A percentile compares a stretch with the other conserved stretches of the same genome.
These are phyloP conservation scores for Pleoardoris graminearum DNA, from an alignment of 2,329 filamentous ascomycete genomes.

Conservation along the genomic window DNA sequence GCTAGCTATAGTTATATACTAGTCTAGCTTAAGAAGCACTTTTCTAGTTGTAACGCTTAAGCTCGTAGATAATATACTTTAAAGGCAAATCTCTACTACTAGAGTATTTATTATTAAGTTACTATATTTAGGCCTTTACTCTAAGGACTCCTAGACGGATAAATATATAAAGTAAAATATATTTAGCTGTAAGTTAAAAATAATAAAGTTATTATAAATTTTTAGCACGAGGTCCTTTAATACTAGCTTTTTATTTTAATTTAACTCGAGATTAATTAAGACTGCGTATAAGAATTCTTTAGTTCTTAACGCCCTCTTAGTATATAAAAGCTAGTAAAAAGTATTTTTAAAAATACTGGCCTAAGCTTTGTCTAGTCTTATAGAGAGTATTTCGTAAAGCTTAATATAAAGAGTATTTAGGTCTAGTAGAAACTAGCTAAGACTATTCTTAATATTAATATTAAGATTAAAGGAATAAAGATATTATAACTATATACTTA, in stretches of 20 bases:
- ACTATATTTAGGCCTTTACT: conserved; percentile 14
- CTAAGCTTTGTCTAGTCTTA: conserved; percentile 2
- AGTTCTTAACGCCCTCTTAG: conserved; percentile 12
- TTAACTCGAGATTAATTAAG: conserved; percentile 5
- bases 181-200: conserved; percentile 27
- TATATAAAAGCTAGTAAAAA: conserved; percentile 27
- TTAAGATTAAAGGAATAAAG: conserved; percentile 25
- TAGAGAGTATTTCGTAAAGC: conserved; percentile 12
- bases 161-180: conserved; percentile 38
- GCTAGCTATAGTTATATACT: background rate
- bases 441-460: conserved; percentile 21
- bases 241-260: background rate
- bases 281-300: conserved; percentile 21
- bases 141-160: conserved; percentile 37
- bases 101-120: conserved; percentile 11
- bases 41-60: conserved; percentile 4
- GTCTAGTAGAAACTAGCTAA: conserved; percentile 28
- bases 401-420: conserved; percentile 13
- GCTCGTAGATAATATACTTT: conserved; percentile 9
- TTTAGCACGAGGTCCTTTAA: conserved; percentile 22
- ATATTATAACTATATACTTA: conserved; percentile 32
- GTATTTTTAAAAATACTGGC: conserved; percentile 14
- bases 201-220: conserved; percentile 34
- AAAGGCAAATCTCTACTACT: conserved; percentile 16
- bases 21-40: conserved; percentile 6